Evolutionary conservation across 2,329 filamentous ascomycete genomes (phyloP), one percentile per base, ranked within the genome.

Genomic region (Elsinoe necatrix): DNA sequence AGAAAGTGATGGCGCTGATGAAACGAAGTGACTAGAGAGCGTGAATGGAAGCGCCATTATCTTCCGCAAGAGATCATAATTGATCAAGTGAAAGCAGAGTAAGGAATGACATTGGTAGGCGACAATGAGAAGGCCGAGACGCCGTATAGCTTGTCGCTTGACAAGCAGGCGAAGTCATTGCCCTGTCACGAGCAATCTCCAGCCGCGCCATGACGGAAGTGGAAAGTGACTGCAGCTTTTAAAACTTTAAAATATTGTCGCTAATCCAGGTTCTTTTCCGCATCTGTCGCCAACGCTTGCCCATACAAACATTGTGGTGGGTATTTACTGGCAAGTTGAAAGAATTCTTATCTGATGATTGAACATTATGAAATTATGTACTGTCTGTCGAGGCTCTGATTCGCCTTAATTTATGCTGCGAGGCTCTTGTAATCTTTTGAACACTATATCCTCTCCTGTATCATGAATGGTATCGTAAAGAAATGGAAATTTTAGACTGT

Each of bases 291-390:
- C 27, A 50, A 31, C 7, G 45, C 25, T 50, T 14, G 23, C 43
- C 21, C 21, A 25, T 47, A 47, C 43, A 47, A 29, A 29, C 29
- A 51, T 35, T 21, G n/a, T 23, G 47, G 12, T 21, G 11, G 18
- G 16, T 5, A n/a, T 11, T 21, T 50, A 50, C 29, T 16, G 23
- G 23, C n/a, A 4, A 5, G 18, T 29, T 25, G 16, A 29, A 52
- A 7, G 14, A 52, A 25, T 37, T 25, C n/a, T 25, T 52, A 25
- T 52, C 27, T 9, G 4, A 52, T 31, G 29, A 52, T 52, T 52
- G 48, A 25, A 52, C 48, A 52, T 52, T 52, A 52, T 35, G 31
- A 39, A 52, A 52, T 52, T 52, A 52, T 52, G 31, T 39, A 52
- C 25, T 37, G 48, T 16, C 48, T 52, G 48, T 18, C 48, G 29